Evolutionary conservation across 352 stramenopile genomes (phyloP), one percentile per base, ranked within the genome.

Genomic region (Albugo candida): DNA sequence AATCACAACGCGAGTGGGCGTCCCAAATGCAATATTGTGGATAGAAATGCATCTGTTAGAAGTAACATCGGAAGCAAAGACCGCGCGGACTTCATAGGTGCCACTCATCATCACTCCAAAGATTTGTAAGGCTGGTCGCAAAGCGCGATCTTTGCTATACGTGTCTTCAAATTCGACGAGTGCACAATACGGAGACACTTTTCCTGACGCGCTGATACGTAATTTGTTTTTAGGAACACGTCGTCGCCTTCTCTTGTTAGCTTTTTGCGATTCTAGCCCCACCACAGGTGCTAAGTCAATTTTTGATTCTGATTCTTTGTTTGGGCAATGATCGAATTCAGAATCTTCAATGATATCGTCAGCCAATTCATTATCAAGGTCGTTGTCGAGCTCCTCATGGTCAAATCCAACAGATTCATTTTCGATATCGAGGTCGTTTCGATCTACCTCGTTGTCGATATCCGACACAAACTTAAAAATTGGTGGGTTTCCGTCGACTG

Each of bases 21-120:
- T 85, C 13, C 73, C 75, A 50, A 83, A 86, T 17, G 78, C 75
- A 8, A 92, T 69, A 45, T 81, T 73, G 51, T 86, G 75, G 13
- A 92, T 51, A 38, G 72, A 75, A 16, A 92, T 61, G 18, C 58
- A 62, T 47, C 74, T 73, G 38, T 65, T 42, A 13, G 76, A 64
- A 20, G 55, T 58, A 31, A 31, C 24, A 0, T 55, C 41, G 1
- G 71, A 73, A 41, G 73, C 69, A 48, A 92, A 92, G 48, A 85
- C 74, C 0, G 78, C 64, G 0, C 78, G 78, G 47, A 82, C 79
- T 58, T 92, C 72, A n/a, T 79, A 81, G 62, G 61, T 84, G 38
- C 20, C 20, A 24, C 17, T 24, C 69, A 92, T 84, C 73, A 92
- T 88, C 17, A 92, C 75, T 20, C 78, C 78, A 50, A 92, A 92